Evolutionary conservation across 805 yeast genomes (phyloP), one percentile per base, ranked within the genome.

Genomic region (Cyberlindnera amylophila): DNA sequence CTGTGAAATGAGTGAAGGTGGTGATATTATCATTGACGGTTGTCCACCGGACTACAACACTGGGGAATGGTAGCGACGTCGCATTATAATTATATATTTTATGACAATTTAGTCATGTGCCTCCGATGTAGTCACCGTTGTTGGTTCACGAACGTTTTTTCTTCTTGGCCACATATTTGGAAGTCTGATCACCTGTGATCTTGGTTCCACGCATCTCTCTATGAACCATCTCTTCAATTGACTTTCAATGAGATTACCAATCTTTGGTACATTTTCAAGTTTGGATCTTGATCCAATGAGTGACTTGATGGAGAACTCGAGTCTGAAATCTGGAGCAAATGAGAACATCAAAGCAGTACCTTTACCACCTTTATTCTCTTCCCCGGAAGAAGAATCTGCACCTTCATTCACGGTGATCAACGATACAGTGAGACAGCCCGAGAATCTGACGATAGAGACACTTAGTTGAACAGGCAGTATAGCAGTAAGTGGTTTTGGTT

Each of bases 181-280:
- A 26, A 93, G 64, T 54, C 74, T 75, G 24, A 93, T 79, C 37
- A 87, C 83, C 60, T 90, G 96, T 55, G 83, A 91, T 52, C 95
- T 73, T 1, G 99, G 99, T 51, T 88, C 95, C 11, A 93, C 93
- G 58, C 96, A 88, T 48, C 96, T 71, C 53, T 91, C 97, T 14
- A 82, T 81, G 58, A 93, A 90, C 95, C 96, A 89, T 42, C 81
- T 81, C 49, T 93, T 74, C 31, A 93, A 72, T 46, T 82, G 82
- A 44, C 78, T 79, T 59, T 93, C 98, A 32, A 93, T 81, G 32
- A 93, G 67, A 44, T 86, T 81, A 9, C 95, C 79, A 30, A 93
- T 79, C 57, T 93, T 89, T 7, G 99, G 99, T 13, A 93, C 86
- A 55, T 93, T 88, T 62, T 90, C 96, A 21, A 93, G 69, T 59